phyloP scores from a whole-genome alignment of 768 basidiomycete genomes.

The Boletus fagicola region DNA sequence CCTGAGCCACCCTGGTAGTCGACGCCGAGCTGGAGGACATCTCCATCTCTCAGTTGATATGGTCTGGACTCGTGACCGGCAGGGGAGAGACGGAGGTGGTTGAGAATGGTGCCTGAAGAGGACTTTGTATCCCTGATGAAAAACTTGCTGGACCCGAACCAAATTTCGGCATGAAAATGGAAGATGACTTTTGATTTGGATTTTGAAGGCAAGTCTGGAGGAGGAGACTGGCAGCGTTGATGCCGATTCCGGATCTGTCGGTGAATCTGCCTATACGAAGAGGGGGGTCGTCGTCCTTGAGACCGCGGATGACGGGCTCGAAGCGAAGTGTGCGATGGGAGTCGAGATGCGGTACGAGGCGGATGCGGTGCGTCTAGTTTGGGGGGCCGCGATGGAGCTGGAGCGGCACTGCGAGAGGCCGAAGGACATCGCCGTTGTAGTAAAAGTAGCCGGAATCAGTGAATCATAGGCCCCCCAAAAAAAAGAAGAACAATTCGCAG shows the following conservation, averaged over 20 bases:
- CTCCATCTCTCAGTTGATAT: constrained; percentile 84
- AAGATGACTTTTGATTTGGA: constrained; percentile 96
- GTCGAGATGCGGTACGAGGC: constrained; percentile 94
- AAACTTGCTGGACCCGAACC: constrained; percentile 73
- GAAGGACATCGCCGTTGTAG: no score
- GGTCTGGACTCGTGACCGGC: constrained; percentile 81
- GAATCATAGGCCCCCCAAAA: no score
- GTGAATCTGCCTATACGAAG: constrained; percentile 95
- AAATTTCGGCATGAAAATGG: constrained; percentile 92
- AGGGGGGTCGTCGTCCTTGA: constrained; percentile 63
- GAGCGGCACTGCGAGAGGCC: constrained; percentile 23
- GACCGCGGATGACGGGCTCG: constrained; percentile 87
- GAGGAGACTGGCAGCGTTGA: constrained; percentile 63
- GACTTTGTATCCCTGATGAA: constrained; percentile 89
- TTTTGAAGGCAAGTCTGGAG: constrained; percentile 89
- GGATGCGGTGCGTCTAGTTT: constrained; percentile 66
- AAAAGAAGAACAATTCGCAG: no score
- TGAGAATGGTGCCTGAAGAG: constrained; percentile 90
- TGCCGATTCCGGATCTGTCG: constrained; percentile 69
- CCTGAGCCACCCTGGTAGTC: constrained; percentile 98
- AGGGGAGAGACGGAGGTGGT: constrained; percentile 84
- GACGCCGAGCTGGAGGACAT: constrained; percentile 91
- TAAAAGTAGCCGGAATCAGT: no score
- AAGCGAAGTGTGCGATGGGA: constrained; percentile 85
- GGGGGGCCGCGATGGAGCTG: constrained; percentile 22